A percentile compares a stretch with the other conserved stretches of the same genome.
phyloP scores from a whole-genome alignment of 305 asterid species.

The Rubia tinctorum region DNA sequence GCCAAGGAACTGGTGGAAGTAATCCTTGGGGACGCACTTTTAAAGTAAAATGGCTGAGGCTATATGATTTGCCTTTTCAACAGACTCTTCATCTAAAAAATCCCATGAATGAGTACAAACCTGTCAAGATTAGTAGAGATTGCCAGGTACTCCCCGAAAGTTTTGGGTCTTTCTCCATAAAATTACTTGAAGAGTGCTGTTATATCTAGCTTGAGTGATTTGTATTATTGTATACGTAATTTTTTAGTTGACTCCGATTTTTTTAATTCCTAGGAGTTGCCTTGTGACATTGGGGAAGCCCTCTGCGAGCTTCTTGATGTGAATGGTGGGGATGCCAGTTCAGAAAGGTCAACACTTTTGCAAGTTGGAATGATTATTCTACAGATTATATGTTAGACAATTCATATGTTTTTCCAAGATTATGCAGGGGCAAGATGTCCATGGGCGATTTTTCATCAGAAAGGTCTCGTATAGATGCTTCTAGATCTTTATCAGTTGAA shows the following conservation, averaged over 20 bases:
- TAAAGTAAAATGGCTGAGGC: slow-evolving; percentile 78
- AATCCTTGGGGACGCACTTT: slow-evolving; percentile 93
- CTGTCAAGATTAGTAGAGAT: slow-evolving; percentile 95
- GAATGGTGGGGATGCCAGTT: slow-evolving; percentile 40
- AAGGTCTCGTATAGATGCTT: slow-evolving; percentile 47
- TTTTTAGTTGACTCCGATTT: slow-evolving; percentile 21
- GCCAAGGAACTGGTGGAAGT: slow-evolving; percentile 64
- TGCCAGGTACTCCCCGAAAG: slow-evolving; percentile 62
- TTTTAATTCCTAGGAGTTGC: slow-evolving; percentile 67
- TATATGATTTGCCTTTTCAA: slow-evolving; percentile 78
- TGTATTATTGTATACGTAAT: neutral
- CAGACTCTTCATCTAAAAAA: slow-evolving; percentile 85
- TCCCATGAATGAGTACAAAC: slow-evolving; percentile 85
- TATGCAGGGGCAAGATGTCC: slow-evolving; percentile 52
- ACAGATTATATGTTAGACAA: neutral
- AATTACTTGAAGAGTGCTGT: slow-evolving; percentile 3
- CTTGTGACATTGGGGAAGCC: slow-evolving; percentile 86
- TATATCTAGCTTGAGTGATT: neutral
- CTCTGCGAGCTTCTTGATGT: slow-evolving; percentile 92
- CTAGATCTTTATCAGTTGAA: slow-evolving; percentile 37
- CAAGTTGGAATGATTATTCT: slow-evolving; percentile 4
- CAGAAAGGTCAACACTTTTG: slow-evolving; percentile 41
- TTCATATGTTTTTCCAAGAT: slow-evolving; percentile 17
- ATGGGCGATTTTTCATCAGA: slow-evolving; percentile 41
- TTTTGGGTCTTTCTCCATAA: slow-evolving; percentile 15